Evolutionary conservation across 2,329 filamentous ascomycete species (phyloP).

Genomic region (Tympanopsis confertula): DNA sequence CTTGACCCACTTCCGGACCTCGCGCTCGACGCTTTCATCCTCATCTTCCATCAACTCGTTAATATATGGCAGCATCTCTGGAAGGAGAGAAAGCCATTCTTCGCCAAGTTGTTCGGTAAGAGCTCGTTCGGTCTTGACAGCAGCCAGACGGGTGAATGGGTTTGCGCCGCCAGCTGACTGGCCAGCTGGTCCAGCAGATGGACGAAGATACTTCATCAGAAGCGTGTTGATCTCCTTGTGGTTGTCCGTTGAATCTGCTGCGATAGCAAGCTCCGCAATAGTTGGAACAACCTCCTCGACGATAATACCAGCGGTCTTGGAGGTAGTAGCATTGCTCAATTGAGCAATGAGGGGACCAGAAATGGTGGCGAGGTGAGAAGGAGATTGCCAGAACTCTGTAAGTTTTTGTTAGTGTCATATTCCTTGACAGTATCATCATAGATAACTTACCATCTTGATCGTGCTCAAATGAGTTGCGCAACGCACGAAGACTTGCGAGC

Average conservation of each 20-base stretch:
- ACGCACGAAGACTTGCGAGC: slow-evolving; percentile 56
- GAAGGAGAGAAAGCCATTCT: slow-evolving; percentile 82
- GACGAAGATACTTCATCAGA: slow-evolving; percentile 68
- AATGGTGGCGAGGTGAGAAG: slow-evolving; percentile 70
- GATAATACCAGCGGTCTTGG: slow-evolving; percentile 22
- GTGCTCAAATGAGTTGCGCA: slow-evolving; percentile 69
- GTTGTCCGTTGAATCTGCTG: slow-evolving; percentile 75
- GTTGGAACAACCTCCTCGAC: slow-evolving; percentile 54
- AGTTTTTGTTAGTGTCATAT: not conserved
- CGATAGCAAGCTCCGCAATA: slow-evolving; percentile 67
- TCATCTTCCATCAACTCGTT: slow-evolving; percentile 94
- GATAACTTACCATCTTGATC: slow-evolving; percentile 57
- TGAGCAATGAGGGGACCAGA: slow-evolving; percentile 60
- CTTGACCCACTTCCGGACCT: slow-evolving; percentile 81
- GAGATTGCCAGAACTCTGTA: slow-evolving; percentile 76
- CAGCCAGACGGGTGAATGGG: slow-evolving; percentile 63
- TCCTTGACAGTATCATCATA: not conserved
- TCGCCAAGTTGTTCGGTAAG: slow-evolving; percentile 75
- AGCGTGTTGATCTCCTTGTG: slow-evolving; percentile 77
- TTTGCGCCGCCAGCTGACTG: slow-evolving; percentile 29
- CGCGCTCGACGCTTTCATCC: slow-evolving; percentile 81
- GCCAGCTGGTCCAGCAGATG: slow-evolving; percentile 11
- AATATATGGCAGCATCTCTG: slow-evolving; percentile 93
- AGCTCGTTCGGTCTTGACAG: slow-evolving; percentile 69
- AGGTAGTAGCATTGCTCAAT: slow-evolving; percentile 30